Evolutionary conservation across 2,329 filamentous ascomycete genomes (phyloP).

Genomic region (Ascosphaera aggregata): DNA sequence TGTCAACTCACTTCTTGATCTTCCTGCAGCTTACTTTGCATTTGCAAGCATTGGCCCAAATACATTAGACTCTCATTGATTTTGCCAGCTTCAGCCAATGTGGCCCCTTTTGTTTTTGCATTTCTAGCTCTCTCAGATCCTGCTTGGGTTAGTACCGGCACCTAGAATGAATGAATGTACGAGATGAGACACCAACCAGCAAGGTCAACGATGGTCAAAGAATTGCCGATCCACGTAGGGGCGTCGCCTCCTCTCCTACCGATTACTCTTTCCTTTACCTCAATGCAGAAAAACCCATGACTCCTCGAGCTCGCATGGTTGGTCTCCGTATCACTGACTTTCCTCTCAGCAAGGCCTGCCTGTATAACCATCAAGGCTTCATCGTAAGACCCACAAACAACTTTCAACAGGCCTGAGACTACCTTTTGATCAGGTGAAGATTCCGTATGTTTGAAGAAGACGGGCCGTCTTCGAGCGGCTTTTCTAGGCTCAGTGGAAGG

Average conservation of each 20-base stretch:
- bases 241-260: conserved; percentile 25
- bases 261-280: conserved; percentile 58
- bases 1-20: conserved; percentile 40
- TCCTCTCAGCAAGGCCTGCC: conserved; percentile 64
- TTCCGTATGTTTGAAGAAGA: conserved; percentile 86
- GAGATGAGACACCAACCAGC: conserved; percentile 32
- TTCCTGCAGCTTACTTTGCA: conserved; percentile 60
- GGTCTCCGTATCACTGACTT: conserved; percentile 73
- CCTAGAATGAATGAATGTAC: not conserved
- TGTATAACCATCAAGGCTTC: conserved; percentile 82
- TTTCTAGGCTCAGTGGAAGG: conserved; percentile 21
- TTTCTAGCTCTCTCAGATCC: conserved; percentile 75
- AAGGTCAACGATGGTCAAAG: conserved; percentile 72
- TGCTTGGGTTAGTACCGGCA: conserved; percentile 7
- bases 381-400: conserved; percentile 58
- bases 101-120: conserved; percentile 82
- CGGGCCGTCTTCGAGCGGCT: conserved; percentile 53
- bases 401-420: conserved; percentile 74
- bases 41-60: conserved; percentile 84
- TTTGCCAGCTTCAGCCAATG: conserved; percentile 84
- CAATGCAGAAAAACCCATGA: conserved; percentile 89
- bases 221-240: conserved; percentile 48
- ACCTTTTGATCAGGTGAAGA: conserved; percentile 76
- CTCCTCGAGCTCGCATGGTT: conserved; percentile 84
- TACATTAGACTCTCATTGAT: conserved; percentile 99